Conservation (phyloP, 140 eudicot genomes). For the Bidens hawaiensis region DNA sequence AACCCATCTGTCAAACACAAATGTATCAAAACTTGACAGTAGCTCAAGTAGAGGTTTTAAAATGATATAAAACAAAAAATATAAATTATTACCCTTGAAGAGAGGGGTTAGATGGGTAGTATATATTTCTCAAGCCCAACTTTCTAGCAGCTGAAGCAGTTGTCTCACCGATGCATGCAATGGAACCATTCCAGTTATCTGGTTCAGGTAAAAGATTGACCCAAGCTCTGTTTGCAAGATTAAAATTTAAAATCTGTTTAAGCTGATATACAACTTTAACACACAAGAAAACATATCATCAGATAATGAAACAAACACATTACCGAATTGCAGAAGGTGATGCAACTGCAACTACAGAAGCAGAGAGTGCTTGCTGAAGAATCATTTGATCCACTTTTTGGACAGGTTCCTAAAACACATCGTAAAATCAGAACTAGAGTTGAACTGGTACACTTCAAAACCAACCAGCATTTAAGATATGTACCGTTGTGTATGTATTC, state of each 20-base stretch:
- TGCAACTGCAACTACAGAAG: slow-evolving; percentile 88
- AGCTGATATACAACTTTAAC: not conserved
- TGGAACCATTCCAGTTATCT: slow-evolving; percentile 53
- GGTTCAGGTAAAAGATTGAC: slow-evolving; percentile 50
- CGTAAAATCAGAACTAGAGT: not conserved
- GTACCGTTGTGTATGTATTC: slow-evolving; percentile 88
- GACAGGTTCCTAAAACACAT: slow-evolving; percentile 46
- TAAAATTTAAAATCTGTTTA: not conserved
- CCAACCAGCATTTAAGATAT: slow-evolving; percentile 17
- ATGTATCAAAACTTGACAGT: not conserved
- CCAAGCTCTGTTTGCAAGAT: slow-evolving; percentile 62
- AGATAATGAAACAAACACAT: slow-evolving; percentile 3
- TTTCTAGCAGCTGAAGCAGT: slow-evolving; percentile 83
- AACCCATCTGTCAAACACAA: slow-evolving; percentile 56
- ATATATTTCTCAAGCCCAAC: slow-evolving; percentile 61
- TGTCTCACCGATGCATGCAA: slow-evolving; percentile 95
- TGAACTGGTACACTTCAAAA: not conserved
- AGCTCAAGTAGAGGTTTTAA: not conserved
- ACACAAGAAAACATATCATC: not conserved
- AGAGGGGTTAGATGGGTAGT: slow-evolving; percentile 71
- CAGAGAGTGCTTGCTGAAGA: slow-evolving; percentile 59
- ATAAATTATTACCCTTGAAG: slow-evolving; percentile 65
- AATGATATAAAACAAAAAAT: not conserved
- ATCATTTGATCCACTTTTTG: slow-evolving; percentile 49
- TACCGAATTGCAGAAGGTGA: slow-evolving; percentile 95